Percentiles rank a stretch among this genome's conserved stretches.
phyloP scores from a whole-genome alignment of 2,329 filamentous ascomycete genomes.

The Paraphaeosphaeria minitans region DNA sequence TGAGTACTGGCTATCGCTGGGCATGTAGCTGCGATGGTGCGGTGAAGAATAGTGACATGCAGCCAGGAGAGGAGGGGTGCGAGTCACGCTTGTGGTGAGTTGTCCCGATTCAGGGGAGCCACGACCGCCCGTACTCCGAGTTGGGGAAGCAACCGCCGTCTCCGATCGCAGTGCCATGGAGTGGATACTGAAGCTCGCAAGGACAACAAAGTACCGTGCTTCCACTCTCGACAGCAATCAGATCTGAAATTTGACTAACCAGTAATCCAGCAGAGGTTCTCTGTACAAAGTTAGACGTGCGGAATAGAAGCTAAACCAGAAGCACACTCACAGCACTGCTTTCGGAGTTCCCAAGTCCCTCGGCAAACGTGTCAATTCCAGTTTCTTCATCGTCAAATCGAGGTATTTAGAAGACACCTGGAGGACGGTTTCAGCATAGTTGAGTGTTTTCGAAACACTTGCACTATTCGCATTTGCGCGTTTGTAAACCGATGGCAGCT shows the following conservation, averaged over 20 bases:
- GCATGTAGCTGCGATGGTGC: background rate
- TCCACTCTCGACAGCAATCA: too few relatives aligned
- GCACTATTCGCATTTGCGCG: background rate
- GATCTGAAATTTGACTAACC: constrained; percentile 45
- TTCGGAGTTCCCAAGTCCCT: constrained; percentile 64
- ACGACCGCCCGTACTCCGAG: background rate
- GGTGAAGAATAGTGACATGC: background rate
- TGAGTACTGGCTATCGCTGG: background rate
- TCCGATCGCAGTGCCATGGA: background rate
- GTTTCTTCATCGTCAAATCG: constrained; percentile 69
- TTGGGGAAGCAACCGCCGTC: background rate
- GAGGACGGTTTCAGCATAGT: background rate
- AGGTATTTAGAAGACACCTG: constrained; percentile 71
- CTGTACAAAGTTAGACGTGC: background rate
- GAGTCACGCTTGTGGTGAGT: background rate
- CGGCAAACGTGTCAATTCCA: constrained; percentile 69
- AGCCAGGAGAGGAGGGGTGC: background rate
- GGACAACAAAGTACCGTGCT: background rate
- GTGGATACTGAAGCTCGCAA: too few relatives aligned
- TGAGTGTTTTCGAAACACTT: too few relatives aligned
- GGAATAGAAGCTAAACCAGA: background rate
- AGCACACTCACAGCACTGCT: constrained; percentile 50
- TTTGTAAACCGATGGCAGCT: too few relatives aligned
- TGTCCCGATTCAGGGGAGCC: background rate
- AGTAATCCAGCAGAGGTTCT: constrained; percentile 69